Evolutionary conservation across 148 eudicot species (phyloP).

Genomic region (Silene conica): DNA sequence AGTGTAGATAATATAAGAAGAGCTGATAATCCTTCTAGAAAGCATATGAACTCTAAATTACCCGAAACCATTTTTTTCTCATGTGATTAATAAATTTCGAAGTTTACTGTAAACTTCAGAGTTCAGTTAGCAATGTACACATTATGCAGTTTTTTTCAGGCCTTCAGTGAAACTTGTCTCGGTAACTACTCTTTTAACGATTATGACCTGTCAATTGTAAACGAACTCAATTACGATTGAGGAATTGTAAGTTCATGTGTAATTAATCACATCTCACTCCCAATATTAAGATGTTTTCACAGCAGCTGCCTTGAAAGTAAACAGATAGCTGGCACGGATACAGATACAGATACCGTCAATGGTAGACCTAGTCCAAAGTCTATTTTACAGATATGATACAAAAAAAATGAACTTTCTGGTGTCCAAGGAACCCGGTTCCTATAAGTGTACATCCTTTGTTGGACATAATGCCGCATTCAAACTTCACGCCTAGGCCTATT

Average conservation of each 20-base stretch:
- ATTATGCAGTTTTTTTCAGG: neutral
- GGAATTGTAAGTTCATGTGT: neutral
- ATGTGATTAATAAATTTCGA: neutral
- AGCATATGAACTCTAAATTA: neutral
- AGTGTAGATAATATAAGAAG: neutral
- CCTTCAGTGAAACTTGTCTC: too few species aligned
- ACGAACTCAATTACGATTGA: constrained; percentile 15
- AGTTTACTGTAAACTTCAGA: neutral
- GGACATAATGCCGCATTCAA: constrained; percentile 18
- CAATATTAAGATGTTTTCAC: neutral
- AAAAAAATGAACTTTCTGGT: neutral
- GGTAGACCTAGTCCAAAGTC: neutral
- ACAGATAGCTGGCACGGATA: neutral
- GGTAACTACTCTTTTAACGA: neutral
- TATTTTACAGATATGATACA: neutral
- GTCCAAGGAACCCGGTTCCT: neutral
- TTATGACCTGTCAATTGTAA: neutral
- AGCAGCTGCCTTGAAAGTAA: constrained; percentile 14
- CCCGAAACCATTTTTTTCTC: neutral
- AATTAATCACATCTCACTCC: constrained; percentile 2
- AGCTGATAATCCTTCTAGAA: neutral
- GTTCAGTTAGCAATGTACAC: neutral
- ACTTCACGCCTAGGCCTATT: constrained; percentile 79
- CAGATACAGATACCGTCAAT: neutral
- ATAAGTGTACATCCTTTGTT: neutral